Base-by-base conservation (phyloP, 176 grass and related monocot species). In the Secale cereale region DNA sequence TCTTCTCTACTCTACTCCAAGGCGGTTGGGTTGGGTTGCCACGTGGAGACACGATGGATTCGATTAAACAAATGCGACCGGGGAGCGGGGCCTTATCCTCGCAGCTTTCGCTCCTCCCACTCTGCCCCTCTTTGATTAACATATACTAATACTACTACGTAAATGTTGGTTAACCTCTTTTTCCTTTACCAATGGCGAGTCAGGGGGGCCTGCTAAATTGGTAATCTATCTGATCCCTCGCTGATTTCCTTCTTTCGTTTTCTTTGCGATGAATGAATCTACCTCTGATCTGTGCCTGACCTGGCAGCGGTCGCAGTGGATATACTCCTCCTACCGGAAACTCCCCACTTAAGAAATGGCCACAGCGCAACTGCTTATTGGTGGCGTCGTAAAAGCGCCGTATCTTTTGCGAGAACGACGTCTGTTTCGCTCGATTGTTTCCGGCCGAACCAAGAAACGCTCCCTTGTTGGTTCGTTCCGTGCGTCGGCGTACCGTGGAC, bases 1-100 rank as follows among this genome's bases (percentile, higher is more conserved):
- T 48, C 50, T 46, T 5, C 46, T 50, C 14, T 23, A 37, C 46
- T 50, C 14, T 23, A 37, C 70, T 46, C 70, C 71, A 74, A 65
- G 45, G 35, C 62, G 73, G 76, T 85, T 37, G 69, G 73, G 76
- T 85, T 56, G 75, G 52, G 43, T 40, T 6, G 78, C 88, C 89
- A 96, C 88, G 94, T 96, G 89, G 91, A 88, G 63, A 83, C 94
- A 96, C 94, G 94, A 77, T 73, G 86, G 94, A 91, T 86, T 27
- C 6, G 41, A 93, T 62, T 89, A 91, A 91, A 91, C 14, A 86
- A 89, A 28, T 50, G 29, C 36, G 60, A 31, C 27, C 13, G 32
- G 12, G 36, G 73, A 6, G 52, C 52, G 52, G 32, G 62, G n/a
- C 32, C 65, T 88, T 91, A 87, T 84, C 76, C 59, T 62, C 14